Conservation (phyloP, 352 stramenopile genomes). For the Pythium rishiriense region DNA sequence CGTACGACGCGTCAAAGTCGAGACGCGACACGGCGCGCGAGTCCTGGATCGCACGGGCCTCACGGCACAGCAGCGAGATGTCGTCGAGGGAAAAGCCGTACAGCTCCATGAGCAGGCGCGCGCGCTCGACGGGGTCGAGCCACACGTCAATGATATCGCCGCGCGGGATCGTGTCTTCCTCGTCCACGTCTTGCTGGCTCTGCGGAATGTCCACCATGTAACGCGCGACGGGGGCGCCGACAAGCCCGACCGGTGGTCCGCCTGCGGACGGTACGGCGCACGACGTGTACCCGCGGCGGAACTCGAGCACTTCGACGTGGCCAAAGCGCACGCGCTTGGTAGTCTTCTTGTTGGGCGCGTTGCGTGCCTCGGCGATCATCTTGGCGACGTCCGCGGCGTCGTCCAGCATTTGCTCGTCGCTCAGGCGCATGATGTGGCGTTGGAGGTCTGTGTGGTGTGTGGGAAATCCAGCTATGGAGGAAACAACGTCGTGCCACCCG, state of each 20-base stretch:
- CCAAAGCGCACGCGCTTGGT: constrained; percentile 50
- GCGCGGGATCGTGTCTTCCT: constrained; percentile 31
- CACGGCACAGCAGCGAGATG: constrained; percentile 47
- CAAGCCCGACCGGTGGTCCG: constrained; percentile 51
- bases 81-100: constrained; percentile 40
- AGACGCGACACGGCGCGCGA: constrained; percentile 36
- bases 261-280: constrained; percentile 46
- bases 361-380: constrained; percentile 14
- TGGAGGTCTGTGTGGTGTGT: background rate
- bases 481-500: background rate
- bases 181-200: constrained; percentile 29
- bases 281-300: constrained; percentile 52
- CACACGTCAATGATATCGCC: constrained; percentile 39
- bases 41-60: constrained; percentile 46
- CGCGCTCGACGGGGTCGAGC: constrained; percentile 51
- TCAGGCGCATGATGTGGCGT: constrained; percentile 18
- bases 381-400: constrained; percentile 5
- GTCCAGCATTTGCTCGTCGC: constrained; percentile 28
- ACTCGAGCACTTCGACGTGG: constrained; percentile 45
- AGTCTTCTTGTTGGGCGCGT: constrained; percentile 12
- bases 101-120: constrained; percentile 38
- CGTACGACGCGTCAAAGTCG: constrained; percentile 23
- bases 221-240: constrained; percentile 34
- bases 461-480: constrained; percentile 12
- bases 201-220: constrained; percentile 22